Percentiles rank a stretch among this genome's conserved stretches.
These are phyloP conservation scores for Beta vulgaris DNA, from an alignment of 148 eudicot genomes.

Conservation along the genomic window DNA sequence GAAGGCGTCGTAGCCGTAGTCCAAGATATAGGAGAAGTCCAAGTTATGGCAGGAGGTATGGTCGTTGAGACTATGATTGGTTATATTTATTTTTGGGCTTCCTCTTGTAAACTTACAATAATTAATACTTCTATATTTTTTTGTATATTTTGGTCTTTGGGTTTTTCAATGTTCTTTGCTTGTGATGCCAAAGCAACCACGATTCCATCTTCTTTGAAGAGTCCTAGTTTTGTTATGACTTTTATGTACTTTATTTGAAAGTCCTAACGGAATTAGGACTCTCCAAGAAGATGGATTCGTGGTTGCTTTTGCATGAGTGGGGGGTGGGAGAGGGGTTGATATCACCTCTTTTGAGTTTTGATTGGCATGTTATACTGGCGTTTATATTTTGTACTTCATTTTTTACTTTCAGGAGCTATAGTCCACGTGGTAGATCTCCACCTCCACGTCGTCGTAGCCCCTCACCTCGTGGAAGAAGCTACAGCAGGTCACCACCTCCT, in stretches of 20 bases:
- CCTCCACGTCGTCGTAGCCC: constrained; percentile 92
- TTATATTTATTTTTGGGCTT: background rate
- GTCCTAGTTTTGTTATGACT: too few relatives aligned
- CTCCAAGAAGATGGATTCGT: too few relatives aligned
- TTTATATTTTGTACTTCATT: background rate
- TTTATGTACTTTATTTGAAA: too few relatives aligned
- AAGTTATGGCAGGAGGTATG: constrained; percentile 93
- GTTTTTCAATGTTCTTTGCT: too few relatives aligned
- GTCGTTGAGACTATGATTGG: background rate
- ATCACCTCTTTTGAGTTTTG: too few relatives aligned
- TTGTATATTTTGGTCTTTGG: background rate
- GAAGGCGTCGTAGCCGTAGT: constrained; percentile 80
- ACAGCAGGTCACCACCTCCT: constrained; percentile 67
- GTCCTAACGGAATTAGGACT: too few relatives aligned
- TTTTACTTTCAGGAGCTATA: constrained; percentile 63
- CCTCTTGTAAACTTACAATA: too few relatives aligned
- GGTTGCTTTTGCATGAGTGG: too few relatives aligned
- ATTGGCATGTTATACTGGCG: background rate
- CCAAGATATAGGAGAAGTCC: constrained; percentile 97
- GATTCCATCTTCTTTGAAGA: too few relatives aligned
- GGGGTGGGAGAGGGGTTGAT: background rate
- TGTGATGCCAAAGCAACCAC: too few relatives aligned
- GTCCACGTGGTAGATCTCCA: constrained; percentile 92
- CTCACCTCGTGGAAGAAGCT: constrained; percentile 87
- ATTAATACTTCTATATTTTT: background rate